phyloP scores from a whole-genome alignment of 768 basidiomycete species.

The Cubamyces sp. region DNA sequence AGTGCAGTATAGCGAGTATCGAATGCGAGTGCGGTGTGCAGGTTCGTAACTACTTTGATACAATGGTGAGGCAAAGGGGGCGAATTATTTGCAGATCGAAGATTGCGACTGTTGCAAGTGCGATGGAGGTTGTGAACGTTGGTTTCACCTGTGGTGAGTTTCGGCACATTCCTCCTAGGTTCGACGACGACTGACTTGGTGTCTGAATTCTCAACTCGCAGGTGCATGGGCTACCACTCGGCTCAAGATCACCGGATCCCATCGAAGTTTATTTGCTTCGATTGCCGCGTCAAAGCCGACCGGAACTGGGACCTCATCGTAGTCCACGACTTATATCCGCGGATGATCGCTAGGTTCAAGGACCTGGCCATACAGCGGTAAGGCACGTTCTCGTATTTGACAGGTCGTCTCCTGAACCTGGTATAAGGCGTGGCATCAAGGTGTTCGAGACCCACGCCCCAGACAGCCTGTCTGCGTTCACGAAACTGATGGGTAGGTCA shows the following conservation, averaged over 20 bases:
- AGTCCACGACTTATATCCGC: constrained; percentile 54
- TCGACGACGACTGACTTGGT: neutral
- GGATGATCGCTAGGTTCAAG: constrained; percentile 65
- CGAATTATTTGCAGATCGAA: constrained; percentile 47
- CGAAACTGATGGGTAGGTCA: constrained; percentile 59
- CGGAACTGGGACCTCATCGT: constrained; percentile 73
- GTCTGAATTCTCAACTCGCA: constrained; percentile 27
- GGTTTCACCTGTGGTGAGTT: constrained; percentile 78
- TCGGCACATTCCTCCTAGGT: neutral
- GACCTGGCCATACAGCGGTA: constrained; percentile 76
- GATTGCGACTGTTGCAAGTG: constrained; percentile 60
- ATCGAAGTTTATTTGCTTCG: constrained; percentile 67
- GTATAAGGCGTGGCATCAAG: constrained; percentile 69
- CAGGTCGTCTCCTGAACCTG: constrained; percentile 5
- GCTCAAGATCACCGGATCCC: constrained; percentile 62
- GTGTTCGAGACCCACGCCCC: constrained; percentile 55
- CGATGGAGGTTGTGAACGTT: constrained; percentile 71
- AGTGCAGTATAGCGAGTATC: constrained; percentile 40
- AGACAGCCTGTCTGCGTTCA: constrained; percentile 53
- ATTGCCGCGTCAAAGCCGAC: constrained; percentile 72
- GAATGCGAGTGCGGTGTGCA: constrained; percentile 73
- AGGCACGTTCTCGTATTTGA: constrained; percentile 1
- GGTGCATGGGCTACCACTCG: constrained; percentile 75
- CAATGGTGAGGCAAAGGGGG: neutral
- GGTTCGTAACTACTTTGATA: constrained; percentile 41